Conservation (phyloP, 2,329 filamentous ascomycete genomes). For the Claviceps quebecensis region DNA sequence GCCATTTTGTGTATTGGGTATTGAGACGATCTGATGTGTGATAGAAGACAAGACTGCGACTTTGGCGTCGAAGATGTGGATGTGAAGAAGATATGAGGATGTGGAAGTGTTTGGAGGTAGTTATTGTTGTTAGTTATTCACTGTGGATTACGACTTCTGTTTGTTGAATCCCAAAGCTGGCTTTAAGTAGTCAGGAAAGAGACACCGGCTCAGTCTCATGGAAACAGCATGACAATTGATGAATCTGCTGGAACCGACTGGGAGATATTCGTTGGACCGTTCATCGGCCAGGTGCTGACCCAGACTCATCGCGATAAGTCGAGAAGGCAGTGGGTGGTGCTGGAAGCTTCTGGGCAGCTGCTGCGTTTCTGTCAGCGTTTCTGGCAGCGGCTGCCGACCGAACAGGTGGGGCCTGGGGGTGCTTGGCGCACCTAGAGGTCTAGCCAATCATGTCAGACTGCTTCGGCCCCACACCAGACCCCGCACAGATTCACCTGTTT, state of each 20-base stretch:
- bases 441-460: too few relatives aligned
- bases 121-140: background rate
- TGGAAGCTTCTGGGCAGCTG: constrained; percentile 8
- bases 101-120: background rate
- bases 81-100: background rate
- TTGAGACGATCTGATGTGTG: constrained; percentile 8
- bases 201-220: background rate
- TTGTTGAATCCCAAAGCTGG: background rate
- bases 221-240: background rate
- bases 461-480: too few relatives aligned
- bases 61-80: background rate
- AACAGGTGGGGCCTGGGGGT: too few relatives aligned
- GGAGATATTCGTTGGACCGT: constrained; percentile 1
- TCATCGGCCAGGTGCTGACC: constrained; percentile 6
- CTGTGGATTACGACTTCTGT: background rate
- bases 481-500: too few relatives aligned
- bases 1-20: constrained; percentile 40
- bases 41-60: background rate
- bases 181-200: background rate
- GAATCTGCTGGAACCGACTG: constrained; percentile 12
- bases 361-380: constrained; percentile 12
- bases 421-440: too few relatives aligned
- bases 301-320: background rate
- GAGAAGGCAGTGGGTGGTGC: constrained; percentile 1
- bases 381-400: background rate